Base-by-base conservation (phyloP, 2,329 filamentous ascomycete species). In the Colletotrichum spaethianum region DNA sequence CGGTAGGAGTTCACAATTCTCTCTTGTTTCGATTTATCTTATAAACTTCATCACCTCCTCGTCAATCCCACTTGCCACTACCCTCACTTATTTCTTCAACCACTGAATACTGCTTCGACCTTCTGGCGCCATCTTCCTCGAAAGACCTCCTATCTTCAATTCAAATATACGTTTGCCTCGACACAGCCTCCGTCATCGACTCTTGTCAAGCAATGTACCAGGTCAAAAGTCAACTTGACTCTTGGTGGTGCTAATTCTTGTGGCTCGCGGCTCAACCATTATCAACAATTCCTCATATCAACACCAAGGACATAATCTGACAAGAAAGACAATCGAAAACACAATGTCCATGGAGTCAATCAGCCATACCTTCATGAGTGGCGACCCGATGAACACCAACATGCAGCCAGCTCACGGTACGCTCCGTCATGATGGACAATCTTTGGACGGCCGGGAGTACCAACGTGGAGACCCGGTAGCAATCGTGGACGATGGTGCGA, bases 401-500 rank as follows among this genome's bases (percentile, higher is more conserved):
- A 73, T 74, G 71, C 67, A 74, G 26, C 55, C 60, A 20, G 65
- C 53, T 33, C 73, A 74, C 50, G 73, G 73, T 3, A 68, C 72
- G 12, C 40, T 74, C 44, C 61, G 62, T 28, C 59, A 70, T 28
- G 64, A 69, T 28, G 73, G 73, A 14, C 55, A 60, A 33, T 74
- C 73, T 12, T 62, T 74, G 6, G 65, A 74, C 40, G 67, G 68
- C 52, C 44, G 57, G 23, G 55, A 64, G 50, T 74, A 69, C 38
- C 50, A 56, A 14, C 60, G 63, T 20, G 72, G 72, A 28, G 73
- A 74, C 38, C 56, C 56, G 7, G 61, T 74, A 16, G 63, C 59
- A 42, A 65, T 74, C 20, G 57, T 66, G 53, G 73, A 74, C 52
- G 66, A 69, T 31, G 72, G 64, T 26, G 56, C 60, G 18, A 63